Base-by-base conservation (phyloP, 2,329 filamentous ascomycete genomes). In the Penicillium sumatraense region DNA sequence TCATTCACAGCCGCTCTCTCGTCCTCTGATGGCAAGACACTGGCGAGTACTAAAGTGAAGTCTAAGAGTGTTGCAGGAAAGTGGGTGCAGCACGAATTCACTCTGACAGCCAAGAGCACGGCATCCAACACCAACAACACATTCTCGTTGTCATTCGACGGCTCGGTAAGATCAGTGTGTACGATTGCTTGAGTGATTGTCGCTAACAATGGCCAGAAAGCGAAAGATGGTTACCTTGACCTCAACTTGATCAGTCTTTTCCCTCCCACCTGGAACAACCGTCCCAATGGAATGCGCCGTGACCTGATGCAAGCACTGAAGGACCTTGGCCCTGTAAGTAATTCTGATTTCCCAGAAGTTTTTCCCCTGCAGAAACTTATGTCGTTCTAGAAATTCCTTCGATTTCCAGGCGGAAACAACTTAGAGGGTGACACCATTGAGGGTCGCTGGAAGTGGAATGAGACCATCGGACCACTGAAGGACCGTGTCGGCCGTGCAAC, bases 161-260 rank as follows among this genome's bases (percentile, higher is more conserved):
- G 75, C 14, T 70, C 72, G 8, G 67, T 69, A 51, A 59, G 64
- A 53, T 21, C 18, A 14, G 16, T 9, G 1, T 16, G 3, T 18
- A 20, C 3, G 11, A n/a, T n/a, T n/a, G n/a, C n/a, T n/a, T n/a
- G 14, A 8, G 1, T 16, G 5, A 7, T 13, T 29, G 14, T 31
- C 1, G 9, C 51, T 59, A 26, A 59, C 24, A 35, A 1, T 6
- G 11, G 26, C 2, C 33, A 69, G 67, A 69, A 74, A 56, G 69
- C 74, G 18, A 68, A 70, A 6, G 70, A 69, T 5, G 72, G 72
- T 27, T 74, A 74, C 1, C 68, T 81, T 8, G 76, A 82, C 61
- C 83, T 84, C 68, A 79, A 80, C 55, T 67, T 84, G 16, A 79
- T 84, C 56, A 80, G 77, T 47, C 66, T 84, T 33, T 84, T 83